These are phyloP conservation scores for Jamesozyma rosinii DNA, from an alignment of 805 yeast genomes.

Conservation along the genomic window DNA sequence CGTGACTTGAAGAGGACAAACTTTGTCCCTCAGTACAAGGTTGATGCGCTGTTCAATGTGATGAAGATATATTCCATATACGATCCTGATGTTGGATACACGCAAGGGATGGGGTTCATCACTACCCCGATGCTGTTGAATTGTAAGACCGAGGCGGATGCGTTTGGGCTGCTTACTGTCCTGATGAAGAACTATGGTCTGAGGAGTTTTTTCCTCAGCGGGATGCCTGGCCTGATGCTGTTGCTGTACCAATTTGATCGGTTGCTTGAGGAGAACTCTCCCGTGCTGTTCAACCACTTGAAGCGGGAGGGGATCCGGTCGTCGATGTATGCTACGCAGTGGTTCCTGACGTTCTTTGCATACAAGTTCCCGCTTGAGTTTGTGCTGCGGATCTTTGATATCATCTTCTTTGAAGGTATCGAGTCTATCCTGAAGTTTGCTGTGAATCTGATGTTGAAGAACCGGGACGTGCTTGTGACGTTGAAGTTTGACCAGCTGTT, in stretches of 20 bases:
- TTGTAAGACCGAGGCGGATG: constrained; percentile 59
- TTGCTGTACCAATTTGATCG: constrained; percentile 86
- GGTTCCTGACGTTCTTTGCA: constrained; percentile 93
- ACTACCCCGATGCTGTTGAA: constrained; percentile 77
- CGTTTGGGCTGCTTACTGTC: constrained; percentile 70
- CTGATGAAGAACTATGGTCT: constrained; percentile 82
- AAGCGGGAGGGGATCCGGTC: constrained; percentile 79
- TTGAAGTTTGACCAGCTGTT: constrained; percentile 70
- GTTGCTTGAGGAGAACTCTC: constrained; percentile 65
- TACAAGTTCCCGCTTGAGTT: constrained; percentile 87
- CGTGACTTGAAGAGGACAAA: constrained; percentile 82
- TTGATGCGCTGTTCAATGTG: constrained; percentile 59
- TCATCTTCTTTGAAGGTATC: constrained; percentile 81
- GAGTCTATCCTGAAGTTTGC: constrained; percentile 83
- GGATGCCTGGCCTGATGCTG: constrained; percentile 87
- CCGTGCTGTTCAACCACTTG: constrained; percentile 65
- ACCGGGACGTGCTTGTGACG: constrained; percentile 47
- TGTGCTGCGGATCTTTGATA: constrained; percentile 79
- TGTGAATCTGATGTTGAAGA: constrained; percentile 64
- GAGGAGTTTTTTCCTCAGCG: constrained; percentile 69
- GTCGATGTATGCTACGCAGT: constrained; percentile 94
- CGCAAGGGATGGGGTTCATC: constrained; percentile 96
- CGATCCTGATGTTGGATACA: constrained; percentile 92
- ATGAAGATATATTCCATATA: constrained; percentile 75
- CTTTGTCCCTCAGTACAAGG: constrained; percentile 56